These are phyloP conservation scores for Pugionium cornutum DNA, from an alignment of 345 rosid species.

Conservation along the genomic window DNA sequence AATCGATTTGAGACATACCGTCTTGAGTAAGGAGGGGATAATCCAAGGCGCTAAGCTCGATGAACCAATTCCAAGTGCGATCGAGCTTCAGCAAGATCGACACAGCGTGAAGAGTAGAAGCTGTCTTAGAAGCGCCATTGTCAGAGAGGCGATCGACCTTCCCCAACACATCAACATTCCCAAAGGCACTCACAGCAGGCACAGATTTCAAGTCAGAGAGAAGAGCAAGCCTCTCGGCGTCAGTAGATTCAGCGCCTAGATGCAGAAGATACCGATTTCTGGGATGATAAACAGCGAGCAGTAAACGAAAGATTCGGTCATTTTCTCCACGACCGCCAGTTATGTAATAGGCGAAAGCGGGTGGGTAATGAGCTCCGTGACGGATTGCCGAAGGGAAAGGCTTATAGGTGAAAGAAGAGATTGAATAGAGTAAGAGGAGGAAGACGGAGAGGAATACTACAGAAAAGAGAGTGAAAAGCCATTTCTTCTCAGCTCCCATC, in stretches of 20 bases:
- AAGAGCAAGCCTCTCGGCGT: slow-evolving; percentile 65
- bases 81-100: slow-evolving; percentile 76
- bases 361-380: slow-evolving; percentile 83
- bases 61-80: slow-evolving; percentile 89
- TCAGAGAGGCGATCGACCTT: slow-evolving; percentile 66
- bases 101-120: slow-evolving; percentile 73
- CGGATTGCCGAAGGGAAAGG: slow-evolving; percentile 67
- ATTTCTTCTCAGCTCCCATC: slow-evolving; percentile 96
- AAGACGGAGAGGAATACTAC: slow-evolving; percentile 66
- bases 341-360: slow-evolving; percentile 87
- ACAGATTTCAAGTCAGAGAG: slow-evolving; percentile 62
- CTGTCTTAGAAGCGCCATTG: slow-evolving; percentile 75
- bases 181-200: slow-evolving; percentile 68
- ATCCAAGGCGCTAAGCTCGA: slow-evolving; percentile 79
- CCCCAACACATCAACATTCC: slow-evolving; percentile 91
- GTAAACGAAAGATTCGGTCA: slow-evolving; percentile 72
- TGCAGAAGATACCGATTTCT: slow-evolving; percentile 89
- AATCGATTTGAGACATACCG: slow-evolving; percentile 48
- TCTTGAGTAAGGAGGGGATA: slow-evolving; percentile 95
- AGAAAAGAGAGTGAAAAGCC: slow-evolving; percentile 87
- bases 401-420: slow-evolving; percentile 70
- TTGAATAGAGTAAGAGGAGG: slow-evolving; percentile 71
- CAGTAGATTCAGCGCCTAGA: slow-evolving; percentile 76
- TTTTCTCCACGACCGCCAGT: slow-evolving; percentile 72
- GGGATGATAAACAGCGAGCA: slow-evolving; percentile 94